Base-by-base conservation (phyloP, 2,329 filamentous ascomycete species). In the Akanthomyces lecanii region DNA sequence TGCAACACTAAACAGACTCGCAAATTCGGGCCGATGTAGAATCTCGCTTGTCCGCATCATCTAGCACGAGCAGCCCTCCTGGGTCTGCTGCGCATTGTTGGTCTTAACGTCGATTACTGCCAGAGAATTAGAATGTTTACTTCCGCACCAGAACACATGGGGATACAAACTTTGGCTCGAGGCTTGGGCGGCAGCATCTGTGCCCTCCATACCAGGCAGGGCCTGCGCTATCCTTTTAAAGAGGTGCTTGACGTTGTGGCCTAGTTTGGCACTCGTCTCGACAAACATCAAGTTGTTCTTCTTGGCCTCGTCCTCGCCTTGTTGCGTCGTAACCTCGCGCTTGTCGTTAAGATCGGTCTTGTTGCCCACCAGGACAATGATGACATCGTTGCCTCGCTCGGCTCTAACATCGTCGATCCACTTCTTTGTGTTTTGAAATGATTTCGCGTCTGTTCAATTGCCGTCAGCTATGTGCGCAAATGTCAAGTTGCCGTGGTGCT, bases 261-360 rank as follows among this genome's bases (percentile, higher is more conserved):
- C 93, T 14, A 97, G 84, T 83, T 99, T 99, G 61, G 95, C 95
- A 76, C 92, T 97, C 61, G 95, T 99, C 83, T 99, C 95, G 71
- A 99, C 95, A 73, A 99, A 99, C 91, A 99, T 97, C 69, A 97
- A 81, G 68, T 95, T 95, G 77, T 97, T 94, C 82, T 94, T 94
- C 85, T 96, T 97, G 50, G 94, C 94, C 79, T 99, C 95, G 71
- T 98, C 95, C 77, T 99, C 95, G 65, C 95, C 95, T 77, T 98
- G 93, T 73, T 91, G 89, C 42, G 92, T 96, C 48, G 94, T 99
- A 65, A 99, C 95, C 78, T 99, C 94, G 62, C 95, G 87, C 85
- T 97, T 98, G 77, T 99, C 95, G 77, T 95, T 96, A 76, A 99
- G 78, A 83, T 99, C 95, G 51, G 95, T 99, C 87, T 99, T 99